Evolutionary conservation across 768 basidiomycete species (phyloP).

Genomic region (Lyophyllum shimeji): DNA sequence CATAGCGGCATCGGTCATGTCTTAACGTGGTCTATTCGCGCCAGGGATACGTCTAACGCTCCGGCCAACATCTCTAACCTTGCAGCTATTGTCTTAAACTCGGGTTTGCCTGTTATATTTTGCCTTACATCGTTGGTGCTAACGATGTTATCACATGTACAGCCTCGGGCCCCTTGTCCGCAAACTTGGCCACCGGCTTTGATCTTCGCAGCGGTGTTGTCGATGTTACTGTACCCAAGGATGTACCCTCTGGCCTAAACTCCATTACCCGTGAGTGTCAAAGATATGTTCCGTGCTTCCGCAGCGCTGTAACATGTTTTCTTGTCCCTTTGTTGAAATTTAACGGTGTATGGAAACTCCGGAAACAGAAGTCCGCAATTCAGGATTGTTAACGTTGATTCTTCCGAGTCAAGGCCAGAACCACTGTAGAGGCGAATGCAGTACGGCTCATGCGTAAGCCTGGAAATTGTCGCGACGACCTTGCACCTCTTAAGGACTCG

Average conservation of each 20-base stretch:
- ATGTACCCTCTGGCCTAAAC: slow-evolving; percentile 29
- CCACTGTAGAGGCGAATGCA: no score
- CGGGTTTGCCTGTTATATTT: slow-evolving; percentile 21
- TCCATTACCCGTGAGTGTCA: slow-evolving; percentile 41
- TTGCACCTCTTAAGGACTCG: no score
- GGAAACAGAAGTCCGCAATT: no score
- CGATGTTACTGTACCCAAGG: no score
- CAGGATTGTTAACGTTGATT: no score
- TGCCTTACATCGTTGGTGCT: neutral
- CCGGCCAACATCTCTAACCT: slow-evolving; percentile 41
- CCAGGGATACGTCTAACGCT: slow-evolving; percentile 38
- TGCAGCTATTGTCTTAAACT: slow-evolving; percentile 26
- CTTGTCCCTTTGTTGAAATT: no score
- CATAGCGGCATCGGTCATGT: neutral
- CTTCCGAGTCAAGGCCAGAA: no score
- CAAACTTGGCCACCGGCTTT: no score
- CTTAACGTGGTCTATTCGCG: neutral
- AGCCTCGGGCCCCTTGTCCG: slow-evolving; percentile 3
- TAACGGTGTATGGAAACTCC: no score
- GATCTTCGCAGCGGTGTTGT: no score
- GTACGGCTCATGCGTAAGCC: no score
- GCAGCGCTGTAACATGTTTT: neutral
- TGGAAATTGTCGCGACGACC: no score
- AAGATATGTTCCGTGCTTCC: neutral
- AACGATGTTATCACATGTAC: neutral